These are phyloP conservation scores for Veloboletus limbatus DNA, from an alignment of 1,284 basidiomycete species.

Conservation along the genomic window DNA sequence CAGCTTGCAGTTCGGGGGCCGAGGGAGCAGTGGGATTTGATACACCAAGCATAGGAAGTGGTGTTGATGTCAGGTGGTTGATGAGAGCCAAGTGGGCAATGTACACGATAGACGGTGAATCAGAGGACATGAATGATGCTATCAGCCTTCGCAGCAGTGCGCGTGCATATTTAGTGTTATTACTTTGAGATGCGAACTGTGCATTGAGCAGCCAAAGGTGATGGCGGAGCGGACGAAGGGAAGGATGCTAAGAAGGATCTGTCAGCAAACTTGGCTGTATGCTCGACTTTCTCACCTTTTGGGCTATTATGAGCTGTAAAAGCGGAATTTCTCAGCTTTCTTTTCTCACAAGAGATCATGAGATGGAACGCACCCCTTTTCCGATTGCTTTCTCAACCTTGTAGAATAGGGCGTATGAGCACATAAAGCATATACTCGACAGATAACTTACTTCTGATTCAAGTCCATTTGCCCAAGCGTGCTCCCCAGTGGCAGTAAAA, in stretches of 20 bases:
- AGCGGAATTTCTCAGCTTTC: constrained; percentile 1
- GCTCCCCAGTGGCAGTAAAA: constrained; percentile 37
- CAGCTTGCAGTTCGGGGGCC: constrained; percentile 32
- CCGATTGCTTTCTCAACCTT: constrained; percentile 51
- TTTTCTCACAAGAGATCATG: background rate
- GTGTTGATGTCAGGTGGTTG: constrained; percentile 36
- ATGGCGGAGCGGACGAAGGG: constrained; percentile 55
- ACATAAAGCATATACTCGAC: background rate
- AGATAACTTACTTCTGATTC: constrained; percentile 47
- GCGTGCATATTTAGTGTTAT: constrained; percentile 58
- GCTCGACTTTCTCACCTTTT: constrained; percentile 45
- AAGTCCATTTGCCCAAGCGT: constrained; percentile 46
- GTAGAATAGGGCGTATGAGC: constrained; percentile 2
- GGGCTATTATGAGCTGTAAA: constrained; percentile 55
- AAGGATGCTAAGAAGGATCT: constrained; percentile 47
- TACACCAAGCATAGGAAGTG: constrained; percentile 5
- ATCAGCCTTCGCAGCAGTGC: constrained; percentile 53
- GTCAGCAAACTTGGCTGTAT: constrained; percentile 15
- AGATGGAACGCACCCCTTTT: constrained; percentile 41
- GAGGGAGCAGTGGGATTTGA: constrained; percentile 7
- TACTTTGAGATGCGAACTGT: constrained; percentile 40
- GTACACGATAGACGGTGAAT: constrained; percentile 53
- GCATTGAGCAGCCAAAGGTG: constrained; percentile 59
- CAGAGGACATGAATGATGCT: constrained; percentile 43
- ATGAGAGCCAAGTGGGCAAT: constrained; percentile 53